Evolutionary conservation across 495 filamentous ascomycete species (phyloP), one percentile per base, ranked within the genome.

Genomic region (Glonium stellatum): DNA sequence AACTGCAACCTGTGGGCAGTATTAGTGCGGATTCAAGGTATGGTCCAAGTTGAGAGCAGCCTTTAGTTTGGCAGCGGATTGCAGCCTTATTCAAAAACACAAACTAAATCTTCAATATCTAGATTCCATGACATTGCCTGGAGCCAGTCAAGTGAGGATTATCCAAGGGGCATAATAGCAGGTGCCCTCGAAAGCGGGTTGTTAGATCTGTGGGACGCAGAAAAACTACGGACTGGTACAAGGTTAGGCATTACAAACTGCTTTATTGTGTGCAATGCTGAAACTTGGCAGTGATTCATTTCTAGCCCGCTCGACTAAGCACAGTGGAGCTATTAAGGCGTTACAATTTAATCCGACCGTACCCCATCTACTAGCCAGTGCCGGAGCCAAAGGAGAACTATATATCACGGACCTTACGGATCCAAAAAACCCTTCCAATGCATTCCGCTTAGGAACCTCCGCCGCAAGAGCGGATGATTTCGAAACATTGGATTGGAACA

Each of bases 111-210:
- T 22, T 52, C 36, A 12, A 11, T 47, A 4, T 22, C 1, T 46
- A 96, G 93, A 60, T 99, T 99, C 77, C 90, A 97, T 71, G 92
- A 97, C 70, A 86, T 99, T 67, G 91, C 92, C 54, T 99, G 93
- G 93, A 85, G 88, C 36, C 82, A 85, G 66, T 84, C 87, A 49
- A 87, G 83, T 61, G 84, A 86, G 51, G 85, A 88, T 56, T 80
- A 87, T 60, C 84, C 86, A 1, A 78, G 81, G 59, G 95, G 93
- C 53, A 85, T 99, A 59, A 88, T 99, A 74, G 93, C 95, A 35
- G 95, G 92, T 66, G 93, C 89, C 63, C 78, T 97, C 62, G 95
- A 99, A 72, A 96, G 95, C 77, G 95, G 95, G 23, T 87, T 91
- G n/a, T 80, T 99, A 57, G 88, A 95, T 73, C 74, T 99, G 48